Percentiles rank a stretch among this genome's conserved stretches.
These are phyloP conservation scores for Rhodomyrtus psidioides DNA, from an alignment of 441 rosid genomes.

Conservation along the genomic window DNA sequence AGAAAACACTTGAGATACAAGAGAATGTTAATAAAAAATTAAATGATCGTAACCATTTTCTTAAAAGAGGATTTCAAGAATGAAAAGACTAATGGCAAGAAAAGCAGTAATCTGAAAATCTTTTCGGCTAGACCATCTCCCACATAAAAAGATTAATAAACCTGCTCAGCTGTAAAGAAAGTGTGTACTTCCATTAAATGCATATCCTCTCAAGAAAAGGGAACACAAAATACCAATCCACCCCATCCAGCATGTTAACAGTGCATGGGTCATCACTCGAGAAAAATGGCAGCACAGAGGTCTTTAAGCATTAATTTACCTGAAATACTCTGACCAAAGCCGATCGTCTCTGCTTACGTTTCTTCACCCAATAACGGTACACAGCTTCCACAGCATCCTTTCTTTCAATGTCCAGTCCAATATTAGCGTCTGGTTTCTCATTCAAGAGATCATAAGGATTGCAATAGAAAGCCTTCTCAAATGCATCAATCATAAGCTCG, in stretches of 20 bases:
- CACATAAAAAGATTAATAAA: not conserved
- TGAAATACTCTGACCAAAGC: slow-evolving; percentile 70
- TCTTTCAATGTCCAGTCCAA: slow-evolving; percentile 38
- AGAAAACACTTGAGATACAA: not conserved
- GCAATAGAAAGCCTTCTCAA: slow-evolving; percentile 65
- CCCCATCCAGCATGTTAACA: not conserved
- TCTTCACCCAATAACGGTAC: slow-evolving; percentile 60
- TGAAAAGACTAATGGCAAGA: not conserved
- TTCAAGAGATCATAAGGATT: slow-evolving; percentile 41
- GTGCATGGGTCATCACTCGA: not conserved
- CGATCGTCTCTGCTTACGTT: slow-evolving; percentile 56
- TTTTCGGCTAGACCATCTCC: not conserved
- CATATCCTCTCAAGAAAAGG: not conserved
- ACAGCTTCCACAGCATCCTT: slow-evolving; percentile 63
- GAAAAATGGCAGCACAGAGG: not conserved
- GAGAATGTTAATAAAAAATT: not conserved
- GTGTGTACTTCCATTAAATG: not conserved
- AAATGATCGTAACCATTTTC: not conserved
- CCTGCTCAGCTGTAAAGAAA: not conserved
- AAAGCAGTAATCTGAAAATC: not conserved
- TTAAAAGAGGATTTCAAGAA: not conserved
- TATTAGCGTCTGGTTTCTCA: slow-evolving; percentile 41
- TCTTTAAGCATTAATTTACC: slow-evolving; percentile 33
- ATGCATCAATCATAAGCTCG: slow-evolving; percentile 82
- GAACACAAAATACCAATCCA: not conserved